phyloP scores from a whole-genome alignment of 495 filamentous ascomycete genomes.

The Penicillium arizonense region DNA sequence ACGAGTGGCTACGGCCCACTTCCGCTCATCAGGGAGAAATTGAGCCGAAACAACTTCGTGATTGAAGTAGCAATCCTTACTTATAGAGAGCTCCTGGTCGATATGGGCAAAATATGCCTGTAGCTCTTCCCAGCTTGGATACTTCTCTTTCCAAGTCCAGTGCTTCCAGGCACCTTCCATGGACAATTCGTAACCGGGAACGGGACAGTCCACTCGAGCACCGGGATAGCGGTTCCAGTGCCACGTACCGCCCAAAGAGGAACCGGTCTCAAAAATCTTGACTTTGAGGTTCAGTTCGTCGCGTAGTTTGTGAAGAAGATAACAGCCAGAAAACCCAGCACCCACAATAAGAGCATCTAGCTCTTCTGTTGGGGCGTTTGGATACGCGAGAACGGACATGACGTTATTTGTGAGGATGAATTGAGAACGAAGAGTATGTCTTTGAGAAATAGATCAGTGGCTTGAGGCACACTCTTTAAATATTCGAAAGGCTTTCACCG shows the following conservation, averaged over 20 bases:
- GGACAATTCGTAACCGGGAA: conserved; percentile 52
- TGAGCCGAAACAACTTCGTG: conserved; percentile 44
- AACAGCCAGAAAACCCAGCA: conserved; percentile 47
- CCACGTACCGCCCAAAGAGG: conserved; percentile 49
- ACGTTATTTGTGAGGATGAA: too few relatives aligned
- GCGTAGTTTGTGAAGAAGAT: conserved; percentile 29
- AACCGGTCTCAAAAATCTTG: conserved; percentile 44
- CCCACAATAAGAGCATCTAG: conserved; percentile 54
- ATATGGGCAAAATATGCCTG: conserved; percentile 56
- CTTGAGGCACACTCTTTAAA: too few relatives aligned
- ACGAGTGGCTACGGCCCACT: conserved; percentile 51
- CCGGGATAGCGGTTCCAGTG: conserved; percentile 52
- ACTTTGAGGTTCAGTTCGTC: conserved; percentile 26
- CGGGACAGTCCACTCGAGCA: conserved; percentile 47
- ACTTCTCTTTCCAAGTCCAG: conserved; percentile 53
- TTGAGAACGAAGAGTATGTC: too few relatives aligned
- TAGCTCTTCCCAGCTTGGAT: conserved; percentile 50
- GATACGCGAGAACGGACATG: too few relatives aligned
- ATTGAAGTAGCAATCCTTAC: conserved; percentile 51
- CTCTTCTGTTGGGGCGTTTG: conserved; percentile 16
- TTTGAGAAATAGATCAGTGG: too few relatives aligned
- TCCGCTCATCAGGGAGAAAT: conserved; percentile 36
- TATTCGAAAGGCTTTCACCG: too few relatives aligned
- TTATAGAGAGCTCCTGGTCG: conserved; percentile 46
- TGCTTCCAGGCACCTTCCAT: conserved; percentile 50